Evolutionary conservation across 2,329 filamentous ascomycete genomes (phyloP).

Genomic region (Orbilia javanica): DNA sequence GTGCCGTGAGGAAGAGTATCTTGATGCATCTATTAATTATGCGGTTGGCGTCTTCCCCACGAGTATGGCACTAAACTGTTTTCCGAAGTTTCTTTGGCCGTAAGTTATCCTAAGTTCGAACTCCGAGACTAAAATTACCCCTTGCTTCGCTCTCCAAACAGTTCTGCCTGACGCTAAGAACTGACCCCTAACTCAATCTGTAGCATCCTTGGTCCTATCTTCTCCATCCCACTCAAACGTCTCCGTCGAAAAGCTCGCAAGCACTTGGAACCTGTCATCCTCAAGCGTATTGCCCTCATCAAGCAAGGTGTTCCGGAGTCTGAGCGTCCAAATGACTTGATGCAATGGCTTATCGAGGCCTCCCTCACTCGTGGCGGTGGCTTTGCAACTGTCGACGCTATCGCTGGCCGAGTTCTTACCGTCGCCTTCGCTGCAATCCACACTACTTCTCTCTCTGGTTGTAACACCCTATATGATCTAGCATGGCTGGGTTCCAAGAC

Average conservation of each 20-base stretch:
- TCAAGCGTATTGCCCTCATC: conserved; percentile 48
- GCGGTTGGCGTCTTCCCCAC: conserved; percentile 67
- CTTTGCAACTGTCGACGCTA: conserved; percentile 42
- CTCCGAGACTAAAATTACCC: neutral
- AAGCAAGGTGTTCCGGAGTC: conserved; percentile 42
- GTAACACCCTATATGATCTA: conserved; percentile 52
- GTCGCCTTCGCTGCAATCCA: conserved; percentile 57
- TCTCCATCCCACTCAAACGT: conserved; percentile 32
- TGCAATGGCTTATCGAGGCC: conserved; percentile 58
- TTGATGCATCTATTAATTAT: conserved; percentile 69
- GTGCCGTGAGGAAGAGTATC: conserved; percentile 67
- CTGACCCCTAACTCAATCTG: neutral
- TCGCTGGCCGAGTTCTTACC: conserved; percentile 43
- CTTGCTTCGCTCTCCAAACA: neutral
- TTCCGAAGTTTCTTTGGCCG: conserved; percentile 49
- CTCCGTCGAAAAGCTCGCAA: conserved; percentile 45
- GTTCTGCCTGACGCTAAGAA: neutral
- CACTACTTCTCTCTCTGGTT: conserved; percentile 53
- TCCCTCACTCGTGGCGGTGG: conserved; percentile 46
- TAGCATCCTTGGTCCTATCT: conserved; percentile 36
- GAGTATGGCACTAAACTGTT: conserved; percentile 54
- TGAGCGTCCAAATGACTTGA: conserved; percentile 54
- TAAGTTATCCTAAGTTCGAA: conserved; percentile 14
- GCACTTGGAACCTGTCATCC: conserved; percentile 48
- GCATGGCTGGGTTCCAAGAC: conserved; percentile 36